These are phyloP conservation scores for Acaromyces ingoldii DNA, from an alignment of 1,284 basidiomycete genomes.

Conservation along the genomic window DNA sequence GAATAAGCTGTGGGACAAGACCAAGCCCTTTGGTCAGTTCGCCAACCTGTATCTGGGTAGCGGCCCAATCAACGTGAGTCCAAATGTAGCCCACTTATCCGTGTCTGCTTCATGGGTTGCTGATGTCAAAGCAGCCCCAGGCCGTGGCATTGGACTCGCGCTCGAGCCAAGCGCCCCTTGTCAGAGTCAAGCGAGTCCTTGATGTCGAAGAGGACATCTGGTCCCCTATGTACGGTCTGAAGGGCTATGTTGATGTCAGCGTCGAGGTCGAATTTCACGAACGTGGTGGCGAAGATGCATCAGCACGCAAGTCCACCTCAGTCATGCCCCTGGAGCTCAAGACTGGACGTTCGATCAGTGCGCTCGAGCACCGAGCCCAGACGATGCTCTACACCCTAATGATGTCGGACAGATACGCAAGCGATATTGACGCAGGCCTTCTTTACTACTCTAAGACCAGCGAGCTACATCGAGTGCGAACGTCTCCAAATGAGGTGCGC, in stretches of 20 bases:
- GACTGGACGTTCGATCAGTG: slow-evolving; percentile 71
- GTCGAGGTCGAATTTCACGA: slow-evolving; percentile 57
- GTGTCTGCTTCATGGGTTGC: background rate
- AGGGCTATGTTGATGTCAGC: slow-evolving; percentile 90
- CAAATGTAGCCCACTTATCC: background rate
- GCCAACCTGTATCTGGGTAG: slow-evolving; percentile 27
- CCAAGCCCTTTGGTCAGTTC: slow-evolving; percentile 36
- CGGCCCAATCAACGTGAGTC: background rate
- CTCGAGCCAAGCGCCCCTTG: background rate
- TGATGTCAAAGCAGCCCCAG: slow-evolving; percentile 11
- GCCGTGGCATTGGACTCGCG: slow-evolving; percentile 12
- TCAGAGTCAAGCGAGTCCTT: slow-evolving; percentile 28
- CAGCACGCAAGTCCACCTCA: slow-evolving; percentile 8
- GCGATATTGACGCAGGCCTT: slow-evolving; percentile 62
- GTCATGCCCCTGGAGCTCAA: slow-evolving; percentile 87
- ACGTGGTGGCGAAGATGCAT: background rate
- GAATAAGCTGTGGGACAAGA: slow-evolving; percentile 20
- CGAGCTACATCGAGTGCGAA: slow-evolving; percentile 73
- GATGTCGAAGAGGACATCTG: slow-evolving; percentile 97
- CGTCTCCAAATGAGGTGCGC: slow-evolving; percentile 73
- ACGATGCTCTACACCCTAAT: slow-evolving; percentile 95
- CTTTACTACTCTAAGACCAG: slow-evolving; percentile 91
- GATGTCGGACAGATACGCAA: slow-evolving; percentile 79
- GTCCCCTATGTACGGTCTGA: slow-evolving; percentile 89
- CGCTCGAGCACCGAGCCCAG: slow-evolving; percentile 89